Conservation (phyloP, 768 basidiomycete genomes). For the Pulveroboletus sp. region DNA sequence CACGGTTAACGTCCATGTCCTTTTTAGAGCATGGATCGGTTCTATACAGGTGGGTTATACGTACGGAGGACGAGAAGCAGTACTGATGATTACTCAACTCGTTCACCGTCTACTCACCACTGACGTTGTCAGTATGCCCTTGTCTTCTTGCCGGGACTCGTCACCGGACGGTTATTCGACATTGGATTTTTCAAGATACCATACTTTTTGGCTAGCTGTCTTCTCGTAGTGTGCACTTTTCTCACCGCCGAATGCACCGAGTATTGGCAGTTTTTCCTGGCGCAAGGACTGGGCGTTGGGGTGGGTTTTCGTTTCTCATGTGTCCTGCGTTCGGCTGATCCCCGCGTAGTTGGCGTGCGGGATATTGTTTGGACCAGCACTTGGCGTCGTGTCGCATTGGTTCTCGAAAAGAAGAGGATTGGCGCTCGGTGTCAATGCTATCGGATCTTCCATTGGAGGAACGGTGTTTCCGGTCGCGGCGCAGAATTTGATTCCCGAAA, state of each 20-base stretch:
- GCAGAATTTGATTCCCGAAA: slow-evolving; percentile 48
- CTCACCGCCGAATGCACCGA: slow-evolving; percentile 65
- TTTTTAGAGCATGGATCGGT: slow-evolving; percentile 72
- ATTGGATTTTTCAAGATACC: slow-evolving; percentile 62
- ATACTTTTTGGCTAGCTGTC: slow-evolving; percentile 43
- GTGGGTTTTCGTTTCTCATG: slow-evolving; percentile 36
- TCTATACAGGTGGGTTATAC: slow-evolving; percentile 55
- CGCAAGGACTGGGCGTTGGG: slow-evolving; percentile 67
- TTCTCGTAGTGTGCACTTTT: slow-evolving; percentile 57
- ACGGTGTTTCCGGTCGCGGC: slow-evolving; percentile 62
- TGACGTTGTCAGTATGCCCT: slow-evolving; percentile 50
- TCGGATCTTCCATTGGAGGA: slow-evolving; percentile 70
- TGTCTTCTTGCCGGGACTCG: slow-evolving; percentile 57
- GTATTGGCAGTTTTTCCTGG: slow-evolving; percentile 80
- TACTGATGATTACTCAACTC: not conserved
- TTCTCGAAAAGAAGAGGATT: slow-evolving; percentile 57
- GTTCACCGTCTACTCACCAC: not conserved
- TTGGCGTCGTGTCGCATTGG: slow-evolving; percentile 69
- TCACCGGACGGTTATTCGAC: slow-evolving; percentile 72
- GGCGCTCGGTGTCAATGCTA: slow-evolving; percentile 60
- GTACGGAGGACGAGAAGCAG: not conserved
- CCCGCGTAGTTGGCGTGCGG: slow-evolving; percentile 47
- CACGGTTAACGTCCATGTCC: not conserved
- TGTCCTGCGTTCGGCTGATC: no score
- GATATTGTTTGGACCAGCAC: slow-evolving; percentile 59